Percentiles rank a stretch among this genome's conserved stretches.
Evolutionary conservation across 208 protist species (phyloP).

Genomic region (Novymonas esmeraldas): DNA sequence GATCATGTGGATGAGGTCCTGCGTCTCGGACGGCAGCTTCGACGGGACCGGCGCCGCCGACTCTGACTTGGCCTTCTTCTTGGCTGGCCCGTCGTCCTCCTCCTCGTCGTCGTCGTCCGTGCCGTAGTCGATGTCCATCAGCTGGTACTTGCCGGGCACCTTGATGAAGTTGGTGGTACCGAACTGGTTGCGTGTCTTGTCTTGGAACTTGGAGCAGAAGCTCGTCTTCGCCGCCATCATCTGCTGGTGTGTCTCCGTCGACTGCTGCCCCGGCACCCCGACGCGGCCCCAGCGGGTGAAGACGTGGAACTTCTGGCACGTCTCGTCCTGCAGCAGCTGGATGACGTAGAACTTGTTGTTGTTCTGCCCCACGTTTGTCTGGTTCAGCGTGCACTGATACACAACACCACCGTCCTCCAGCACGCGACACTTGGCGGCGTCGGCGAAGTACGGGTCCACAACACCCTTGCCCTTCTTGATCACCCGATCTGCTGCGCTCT

Average conservation of each 20-base stretch:
- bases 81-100: constrained; percentile 13
- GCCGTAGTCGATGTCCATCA: constrained; percentile 87
- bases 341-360: constrained; percentile 92
- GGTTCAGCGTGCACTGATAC: constrained; percentile 85
- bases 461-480: constrained; percentile 78
- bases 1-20: constrained; percentile 75
- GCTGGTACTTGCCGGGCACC: constrained; percentile 55
- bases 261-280: constrained; percentile 64
- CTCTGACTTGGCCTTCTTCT: constrained; percentile 32
- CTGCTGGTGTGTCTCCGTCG: constrained; percentile 32
- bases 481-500: constrained; percentile 27
- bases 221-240: constrained; percentile 27
- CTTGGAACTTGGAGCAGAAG: constrained; percentile 56
- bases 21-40: constrained; percentile 41
- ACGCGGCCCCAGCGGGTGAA: constrained; percentile 86
- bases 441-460: constrained; percentile 61
- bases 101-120: constrained; percentile 26
- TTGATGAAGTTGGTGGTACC: constrained; percentile 51
- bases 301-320: constrained; percentile 37
- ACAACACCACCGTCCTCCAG: constrained; percentile 51
- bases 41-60: constrained; percentile 22
- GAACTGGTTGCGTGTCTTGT: constrained; percentile 76
- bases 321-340: constrained; percentile 77
- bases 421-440: constrained; percentile 57
- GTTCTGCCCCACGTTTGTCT: constrained; percentile 75